Percentiles rank a stretch among this genome's conserved stretches.
phyloP scores from a whole-genome alignment of 345 rosid species.

The Eucalyptus paniculata region DNA sequence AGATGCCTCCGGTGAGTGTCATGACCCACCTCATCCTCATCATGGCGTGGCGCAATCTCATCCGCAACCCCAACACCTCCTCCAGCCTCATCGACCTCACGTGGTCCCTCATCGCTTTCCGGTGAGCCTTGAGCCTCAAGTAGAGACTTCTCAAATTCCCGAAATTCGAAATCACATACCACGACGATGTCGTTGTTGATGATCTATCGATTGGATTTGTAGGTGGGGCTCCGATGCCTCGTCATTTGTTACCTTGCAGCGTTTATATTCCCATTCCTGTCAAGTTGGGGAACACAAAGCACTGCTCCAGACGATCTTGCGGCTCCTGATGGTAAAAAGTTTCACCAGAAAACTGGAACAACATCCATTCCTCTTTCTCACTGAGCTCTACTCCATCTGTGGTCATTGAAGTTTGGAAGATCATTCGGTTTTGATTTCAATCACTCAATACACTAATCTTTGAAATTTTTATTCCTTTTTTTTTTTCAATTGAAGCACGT shows the following conservation, averaged over 20 bases:
- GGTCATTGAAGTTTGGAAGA: neutral
- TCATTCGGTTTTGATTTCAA: too few relatives aligned
- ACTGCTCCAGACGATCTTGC: neutral
- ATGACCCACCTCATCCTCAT: slow-evolving; percentile 86
- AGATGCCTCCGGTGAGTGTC: slow-evolving; percentile 87
- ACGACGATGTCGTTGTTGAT: neutral
- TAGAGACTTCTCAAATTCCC: too few relatives aligned
- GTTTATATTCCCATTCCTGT: neutral
- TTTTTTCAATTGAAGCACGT: too few relatives aligned
- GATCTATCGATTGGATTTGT: neutral
- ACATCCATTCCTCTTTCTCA: neutral
- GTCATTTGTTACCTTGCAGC: neutral
- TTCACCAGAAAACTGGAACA: neutral
- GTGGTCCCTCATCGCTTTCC: slow-evolving; percentile 80
- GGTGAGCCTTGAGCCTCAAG: slow-evolving; percentile 10
- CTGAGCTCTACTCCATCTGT: neutral
- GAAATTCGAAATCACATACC: neutral
- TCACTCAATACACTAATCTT: too few relatives aligned
- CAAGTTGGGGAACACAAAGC: neutral
- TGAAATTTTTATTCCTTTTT: too few relatives aligned
- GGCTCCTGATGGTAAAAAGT: neutral
- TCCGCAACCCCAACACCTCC: neutral
- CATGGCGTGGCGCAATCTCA: slow-evolving; percentile 80
- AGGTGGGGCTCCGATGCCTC: slow-evolving; percentile 46
- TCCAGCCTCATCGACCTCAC: slow-evolving; percentile 86